Evolutionary conservation across 352 stramenopile genomes (phyloP), one percentile per base, ranked within the genome.

Genomic region (Sclerospora graminicola): DNA sequence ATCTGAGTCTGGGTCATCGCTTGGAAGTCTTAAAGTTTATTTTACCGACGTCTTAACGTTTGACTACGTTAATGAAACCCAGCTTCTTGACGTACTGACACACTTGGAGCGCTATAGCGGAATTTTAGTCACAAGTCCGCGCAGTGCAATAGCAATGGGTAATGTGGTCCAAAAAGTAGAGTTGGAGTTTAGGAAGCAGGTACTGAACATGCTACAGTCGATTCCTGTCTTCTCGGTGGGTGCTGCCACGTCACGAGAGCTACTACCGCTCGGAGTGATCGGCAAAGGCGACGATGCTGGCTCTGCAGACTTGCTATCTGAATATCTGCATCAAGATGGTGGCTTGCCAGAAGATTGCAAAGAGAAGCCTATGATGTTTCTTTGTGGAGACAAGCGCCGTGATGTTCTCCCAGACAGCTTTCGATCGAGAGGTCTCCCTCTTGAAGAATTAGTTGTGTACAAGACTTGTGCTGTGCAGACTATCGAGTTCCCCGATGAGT

Each of bases 121-220:
- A 19, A 46, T 91, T 16, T 54, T 91, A 38, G 46, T 91, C 45
- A 91, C 79, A 19, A 89, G 76, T 66, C 76, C 79, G 15, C 79
- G 79, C 32, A 72, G 62, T n/a, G 62, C 69, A 15, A 71, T 74
- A 19, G 79, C 76, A 0, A 54, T 91, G 3, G 36, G 39, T 21
- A 63, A 63, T 4, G 56, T 63, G 1, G 36, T 82, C 8, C 47
- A 63, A 23, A 24, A 35, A 5, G 14, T 87, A n/a, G 47, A 66
- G 0, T 16, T 6, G 0, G 35, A 49, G 0, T n/a, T 50, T 14
- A 60, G 49, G 23, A 18, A 51, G 7, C 24, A 44, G 2, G 51
- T 69, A 9, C 1, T 83, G 3, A 34, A 44, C 7, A 51, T 56
- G 15, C 44, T 88, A 23, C 45, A 49, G 7, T 35, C 24, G 8